Evolutionary conservation across 352 stramenopile species (phyloP).

Genomic region (Phytopythium chamaehyphon): DNA sequence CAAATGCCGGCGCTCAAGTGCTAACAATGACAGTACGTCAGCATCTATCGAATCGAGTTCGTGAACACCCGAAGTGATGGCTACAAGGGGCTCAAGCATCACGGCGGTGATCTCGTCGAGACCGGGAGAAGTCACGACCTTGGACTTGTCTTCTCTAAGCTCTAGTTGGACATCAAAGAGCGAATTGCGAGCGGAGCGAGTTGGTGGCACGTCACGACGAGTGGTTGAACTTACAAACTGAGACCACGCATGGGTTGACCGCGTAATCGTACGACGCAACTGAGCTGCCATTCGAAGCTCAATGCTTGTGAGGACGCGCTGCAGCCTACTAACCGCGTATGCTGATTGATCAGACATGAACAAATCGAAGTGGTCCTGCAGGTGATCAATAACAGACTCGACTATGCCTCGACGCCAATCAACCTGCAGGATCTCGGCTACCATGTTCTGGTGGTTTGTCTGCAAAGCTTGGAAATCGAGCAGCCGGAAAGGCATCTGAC

Average conservation of each 20-base stretch:
- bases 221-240: slow-evolving; percentile 31
- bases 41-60: slow-evolving; percentile 85
- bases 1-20: slow-evolving; percentile 54
- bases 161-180: slow-evolving; percentile 83
- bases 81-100: slow-evolving; percentile 80
- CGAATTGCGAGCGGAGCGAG: slow-evolving; percentile 45
- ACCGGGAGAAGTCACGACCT: slow-evolving; percentile 60
- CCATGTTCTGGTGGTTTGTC: slow-evolving; percentile 69
- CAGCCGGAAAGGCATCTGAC: slow-evolving; percentile 79
- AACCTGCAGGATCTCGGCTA: slow-evolving; percentile 64
- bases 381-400: slow-evolving; percentile 92
- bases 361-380: slow-evolving; percentile 93
- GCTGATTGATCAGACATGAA: slow-evolving; percentile 77
- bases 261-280: slow-evolving; percentile 62
- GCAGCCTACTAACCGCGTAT: slow-evolving; percentile 57
- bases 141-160: slow-evolving; percentile 24
- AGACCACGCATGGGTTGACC: slow-evolving; percentile 58
- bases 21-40: slow-evolving; percentile 89
- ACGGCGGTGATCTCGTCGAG: slow-evolving; percentile 61
- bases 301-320: slow-evolving; percentile 78
- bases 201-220: slow-evolving; percentile 1
- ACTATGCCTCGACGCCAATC: slow-evolving; percentile 89
- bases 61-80: slow-evolving; percentile 67
- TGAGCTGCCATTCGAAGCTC: slow-evolving; percentile 86
- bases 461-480: slow-evolving; percentile 84